These are phyloP conservation scores for Lachancea sp. DNA, from an alignment of 805 yeast species.

Conservation along the genomic window DNA sequence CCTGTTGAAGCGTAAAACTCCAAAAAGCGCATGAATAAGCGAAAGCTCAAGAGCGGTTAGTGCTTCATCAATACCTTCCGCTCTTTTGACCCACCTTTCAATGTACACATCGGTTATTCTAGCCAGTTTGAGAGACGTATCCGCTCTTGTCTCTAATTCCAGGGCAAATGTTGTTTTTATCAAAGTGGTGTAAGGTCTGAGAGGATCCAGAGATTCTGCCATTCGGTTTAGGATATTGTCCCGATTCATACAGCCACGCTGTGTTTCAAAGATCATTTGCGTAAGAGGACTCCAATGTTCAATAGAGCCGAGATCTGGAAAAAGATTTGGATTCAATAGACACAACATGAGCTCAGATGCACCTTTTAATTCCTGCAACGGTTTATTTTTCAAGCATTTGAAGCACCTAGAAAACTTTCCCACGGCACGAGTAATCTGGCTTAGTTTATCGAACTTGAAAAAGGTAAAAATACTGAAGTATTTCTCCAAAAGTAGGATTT, in stretches of 20 bases:
- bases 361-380: not conserved
- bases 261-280: conserved; percentile 14
- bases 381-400: not conserved
- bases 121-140: conserved; percentile 27
- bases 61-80: not conserved
- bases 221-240: not conserved
- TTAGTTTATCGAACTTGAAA: conserved; percentile 1
- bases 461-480: conserved; percentile 20
- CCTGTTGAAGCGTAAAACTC: conserved; percentile 23
- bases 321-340: conserved; percentile 13
- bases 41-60: conserved; percentile 21
- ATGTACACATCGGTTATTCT: conserved; percentile 30
- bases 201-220: conserved; percentile 15
- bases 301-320: conserved; percentile 4
- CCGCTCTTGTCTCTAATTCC: conserved; percentile 30
- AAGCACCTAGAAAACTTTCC: not conserved
- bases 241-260: not conserved
- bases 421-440: not conserved
- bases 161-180: conserved; percentile 32
- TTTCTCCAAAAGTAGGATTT: conserved; percentile 15
- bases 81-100: conserved; percentile 26
- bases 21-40: conserved; percentile 19
- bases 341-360: conserved; percentile 24
- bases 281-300: conserved; percentile 21
- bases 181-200: conserved; percentile 26